These are phyloP conservation scores for Yamadazyma taylorii DNA, from an alignment of 1,139 yeast genomes.

Conservation along the genomic window DNA sequence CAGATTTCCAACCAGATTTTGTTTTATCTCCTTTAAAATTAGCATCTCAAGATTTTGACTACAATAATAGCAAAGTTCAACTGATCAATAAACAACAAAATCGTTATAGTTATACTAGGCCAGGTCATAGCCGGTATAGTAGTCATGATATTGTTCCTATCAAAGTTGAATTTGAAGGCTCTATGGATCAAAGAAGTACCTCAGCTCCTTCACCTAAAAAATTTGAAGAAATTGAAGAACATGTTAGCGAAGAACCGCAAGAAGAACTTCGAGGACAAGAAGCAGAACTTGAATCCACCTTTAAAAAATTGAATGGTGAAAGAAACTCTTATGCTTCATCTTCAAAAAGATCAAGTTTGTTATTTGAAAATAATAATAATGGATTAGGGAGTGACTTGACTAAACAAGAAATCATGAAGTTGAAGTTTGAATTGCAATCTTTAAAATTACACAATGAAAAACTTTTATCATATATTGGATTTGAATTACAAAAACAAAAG, in stretches of 20 bases:
- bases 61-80: constrained; percentile 8
- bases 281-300: constrained; percentile 10
- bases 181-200: constrained; percentile 22
- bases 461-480: constrained; percentile 56
- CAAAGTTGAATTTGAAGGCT: constrained; percentile 43
- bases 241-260: constrained; percentile 5
- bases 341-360: constrained; percentile 39
- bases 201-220: constrained; percentile 27
- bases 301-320: constrained; percentile 14
- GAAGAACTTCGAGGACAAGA: constrained; percentile 4
- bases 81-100: constrained; percentile 12
- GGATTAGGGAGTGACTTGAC: constrained; percentile 38
- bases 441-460: constrained; percentile 57
- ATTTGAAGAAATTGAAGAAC: constrained; percentile 15
- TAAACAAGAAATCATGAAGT: constrained; percentile 51
- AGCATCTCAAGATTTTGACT: constrained; percentile 17
- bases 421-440: constrained; percentile 55
- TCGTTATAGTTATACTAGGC: constrained; percentile 32
- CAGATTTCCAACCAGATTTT: constrained; percentile 34
- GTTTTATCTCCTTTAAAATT: constrained; percentile 47
- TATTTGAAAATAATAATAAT: constrained; percentile 25
- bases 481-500: constrained; percentile 52
- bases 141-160: constrained; percentile 48
- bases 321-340: constrained; percentile 19
- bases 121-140: constrained; percentile 41